A percentile compares a stretch with the other conserved stretches of the same genome.
Evolutionary conservation across 129 eudicot species (phyloP).

Genomic region (Solidago caesia): DNA sequence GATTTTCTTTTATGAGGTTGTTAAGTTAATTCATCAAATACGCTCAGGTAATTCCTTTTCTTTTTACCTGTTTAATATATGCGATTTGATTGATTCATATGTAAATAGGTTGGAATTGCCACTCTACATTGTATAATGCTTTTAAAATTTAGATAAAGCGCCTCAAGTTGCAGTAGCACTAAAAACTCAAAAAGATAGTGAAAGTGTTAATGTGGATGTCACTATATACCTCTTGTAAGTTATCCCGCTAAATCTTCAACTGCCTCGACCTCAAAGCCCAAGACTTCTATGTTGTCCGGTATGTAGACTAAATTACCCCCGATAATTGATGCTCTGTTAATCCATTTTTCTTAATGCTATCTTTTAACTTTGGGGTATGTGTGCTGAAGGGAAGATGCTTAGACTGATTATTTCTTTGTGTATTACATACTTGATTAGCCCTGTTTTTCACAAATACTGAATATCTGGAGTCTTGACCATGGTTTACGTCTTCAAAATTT

Average conservation of each 20-base stretch:
- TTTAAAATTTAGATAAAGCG: constrained; percentile 20
- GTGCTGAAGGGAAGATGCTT: neutral
- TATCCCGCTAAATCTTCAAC: constrained; percentile 46
- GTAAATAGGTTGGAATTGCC: no score
- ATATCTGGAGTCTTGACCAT: neutral
- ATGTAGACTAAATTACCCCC: constrained; percentile 17
- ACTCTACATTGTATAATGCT: no score
- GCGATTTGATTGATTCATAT: no score
- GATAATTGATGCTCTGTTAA: neutral
- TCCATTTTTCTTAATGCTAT: neutral
- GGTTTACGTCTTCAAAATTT: no score
- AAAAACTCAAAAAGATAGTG: constrained; percentile 34
- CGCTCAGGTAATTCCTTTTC: no score
- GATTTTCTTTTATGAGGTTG: no score
- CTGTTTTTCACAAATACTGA: neutral
- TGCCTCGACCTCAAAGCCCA: constrained; percentile 37
- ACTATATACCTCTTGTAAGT: constrained; percentile 55
- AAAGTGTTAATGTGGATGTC: constrained; percentile 39
- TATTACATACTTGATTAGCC: neutral
- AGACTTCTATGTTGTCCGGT: constrained; percentile 49
- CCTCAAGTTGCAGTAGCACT: constrained; percentile 39
- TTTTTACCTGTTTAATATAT: no score
- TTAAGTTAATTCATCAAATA: no score
- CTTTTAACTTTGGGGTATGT: neutral
- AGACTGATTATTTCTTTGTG: neutral